Percentiles rank a stretch among this genome's conserved stretches.
phyloP scores from a whole-genome alignment of 441 rosid species.

The Brassica hybrid region DNA sequence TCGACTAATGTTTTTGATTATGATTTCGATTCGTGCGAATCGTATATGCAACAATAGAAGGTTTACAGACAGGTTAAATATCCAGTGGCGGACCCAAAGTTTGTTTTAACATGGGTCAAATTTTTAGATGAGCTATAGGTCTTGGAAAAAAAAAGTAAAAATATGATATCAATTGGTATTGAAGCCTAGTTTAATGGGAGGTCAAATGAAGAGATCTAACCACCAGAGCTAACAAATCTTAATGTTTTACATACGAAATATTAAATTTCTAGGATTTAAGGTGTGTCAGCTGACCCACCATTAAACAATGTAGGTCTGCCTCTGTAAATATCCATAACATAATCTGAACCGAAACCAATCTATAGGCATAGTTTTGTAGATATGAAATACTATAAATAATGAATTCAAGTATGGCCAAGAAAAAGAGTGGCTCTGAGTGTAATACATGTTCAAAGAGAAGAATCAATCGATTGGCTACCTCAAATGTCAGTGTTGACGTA shows the following conservation, averaged over 20 bases:
- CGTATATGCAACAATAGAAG: background rate
- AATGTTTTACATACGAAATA: no score
- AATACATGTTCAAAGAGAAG: constrained; percentile 3
- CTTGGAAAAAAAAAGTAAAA: no score
- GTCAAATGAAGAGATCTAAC: no score
- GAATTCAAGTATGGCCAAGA: background rate
- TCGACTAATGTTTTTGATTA: background rate
- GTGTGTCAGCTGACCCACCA: no score
- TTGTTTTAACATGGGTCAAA: no score
- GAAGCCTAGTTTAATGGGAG: no score
- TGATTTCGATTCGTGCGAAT: background rate
- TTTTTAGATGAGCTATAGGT: no score
- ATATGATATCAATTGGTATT: no score
- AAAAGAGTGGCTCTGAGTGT: constrained; percentile 1
- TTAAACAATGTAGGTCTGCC: no score
- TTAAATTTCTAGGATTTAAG: no score
- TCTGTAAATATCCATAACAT: background rate
- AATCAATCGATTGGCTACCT: constrained; percentile 14
- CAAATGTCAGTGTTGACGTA: constrained; percentile 25
- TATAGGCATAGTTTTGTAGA: background rate
- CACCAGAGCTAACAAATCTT: no score
- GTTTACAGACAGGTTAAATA: background rate
- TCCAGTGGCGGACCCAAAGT: background rate
- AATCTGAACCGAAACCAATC: background rate
- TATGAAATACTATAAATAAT: background rate